Conservation (phyloP, 1,284 basidiomycete species). For the Cutaneotrichosporon curvatum region DNA sequence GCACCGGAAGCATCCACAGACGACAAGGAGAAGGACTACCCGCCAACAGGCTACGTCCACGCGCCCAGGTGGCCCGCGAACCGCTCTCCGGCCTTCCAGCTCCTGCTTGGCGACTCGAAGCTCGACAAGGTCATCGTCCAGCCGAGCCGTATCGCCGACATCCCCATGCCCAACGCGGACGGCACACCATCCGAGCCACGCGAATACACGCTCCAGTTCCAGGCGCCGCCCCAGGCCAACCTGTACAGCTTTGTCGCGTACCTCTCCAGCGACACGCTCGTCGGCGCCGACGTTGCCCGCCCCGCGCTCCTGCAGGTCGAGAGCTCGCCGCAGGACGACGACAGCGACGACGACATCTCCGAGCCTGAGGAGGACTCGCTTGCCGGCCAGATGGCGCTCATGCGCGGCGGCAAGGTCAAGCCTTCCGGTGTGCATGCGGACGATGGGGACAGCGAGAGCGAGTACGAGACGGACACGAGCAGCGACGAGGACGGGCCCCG, state of each 20-base stretch:
- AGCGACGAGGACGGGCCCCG: constrained; percentile 50
- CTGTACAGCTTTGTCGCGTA: constrained; percentile 85
- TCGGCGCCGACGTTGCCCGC: constrained; percentile 68
- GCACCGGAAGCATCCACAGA: neutral
- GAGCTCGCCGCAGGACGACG: constrained; percentile 56
- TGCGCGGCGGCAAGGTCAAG: constrained; percentile 88
- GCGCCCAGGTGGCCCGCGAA: constrained; percentile 85
- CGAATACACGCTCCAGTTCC: constrained; percentile 85
- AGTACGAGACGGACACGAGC: constrained; percentile 42
- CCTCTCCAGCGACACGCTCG: constrained; percentile 77
- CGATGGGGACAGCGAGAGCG: constrained; percentile 49
- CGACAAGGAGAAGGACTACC: constrained; percentile 52
- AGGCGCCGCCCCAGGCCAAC: constrained; percentile 79
- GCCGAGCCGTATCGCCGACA: constrained; percentile 73
- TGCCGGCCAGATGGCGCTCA: constrained; percentile 96
- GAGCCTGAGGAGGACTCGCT: constrained; percentile 92
- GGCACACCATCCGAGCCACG: constrained; percentile 61
- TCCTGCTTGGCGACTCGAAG: constrained; percentile 86
- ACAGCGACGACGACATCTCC: constrained; percentile 76
- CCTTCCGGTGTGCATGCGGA: constrained; percentile 46
- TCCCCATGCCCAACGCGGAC: constrained; percentile 60
- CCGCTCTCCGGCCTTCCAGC: constrained; percentile 83
- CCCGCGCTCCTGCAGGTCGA: constrained; percentile 78
- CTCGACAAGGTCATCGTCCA: constrained; percentile 83
- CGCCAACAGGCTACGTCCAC: constrained; percentile 70